Conservation (phyloP, 768 basidiomycete species). For the Boletus sp. region DNA sequence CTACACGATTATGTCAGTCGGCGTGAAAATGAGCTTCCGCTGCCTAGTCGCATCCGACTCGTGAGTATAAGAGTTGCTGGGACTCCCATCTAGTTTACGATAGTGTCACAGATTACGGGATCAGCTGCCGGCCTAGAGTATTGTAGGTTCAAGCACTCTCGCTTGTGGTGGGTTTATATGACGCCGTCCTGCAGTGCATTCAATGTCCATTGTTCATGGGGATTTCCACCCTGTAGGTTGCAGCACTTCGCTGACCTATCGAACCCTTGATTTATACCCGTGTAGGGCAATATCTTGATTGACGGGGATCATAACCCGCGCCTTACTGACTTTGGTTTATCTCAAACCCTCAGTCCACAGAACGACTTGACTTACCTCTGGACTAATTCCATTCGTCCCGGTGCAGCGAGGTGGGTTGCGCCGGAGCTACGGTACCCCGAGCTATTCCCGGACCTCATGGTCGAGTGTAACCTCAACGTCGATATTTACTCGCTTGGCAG, state of each 20-base stretch:
- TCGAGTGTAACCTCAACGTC: too few species aligned
- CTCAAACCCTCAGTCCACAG: not conserved
- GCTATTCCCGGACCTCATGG: not conserved
- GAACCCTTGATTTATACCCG: not conserved
- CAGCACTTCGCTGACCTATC: not conserved
- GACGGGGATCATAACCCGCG: not conserved
- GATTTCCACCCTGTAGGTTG: not conserved
- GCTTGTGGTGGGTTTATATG: not conserved
- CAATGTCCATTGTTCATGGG: not conserved
- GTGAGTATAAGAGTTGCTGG: too few species aligned
- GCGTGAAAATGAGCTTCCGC: too few species aligned
- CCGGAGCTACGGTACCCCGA: not conserved
- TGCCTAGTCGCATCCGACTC: too few species aligned
- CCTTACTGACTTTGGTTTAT: constrained; percentile 4
- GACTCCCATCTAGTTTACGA: not conserved
- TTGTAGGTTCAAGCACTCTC: not conserved
- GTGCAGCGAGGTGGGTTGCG: not conserved
- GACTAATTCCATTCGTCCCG: not conserved
- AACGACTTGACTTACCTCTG: not conserved
- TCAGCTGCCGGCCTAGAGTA: not conserved
- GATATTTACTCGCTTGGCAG: too few species aligned
- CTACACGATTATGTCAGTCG: too few species aligned
- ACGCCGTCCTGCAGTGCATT: not conserved
- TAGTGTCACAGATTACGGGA: not conserved
- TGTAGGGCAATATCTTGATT: constrained; percentile 3